Evolutionary conservation across 2,329 filamentous ascomycete species (phyloP).

Genomic region (Trichophyton rubrum): DNA sequence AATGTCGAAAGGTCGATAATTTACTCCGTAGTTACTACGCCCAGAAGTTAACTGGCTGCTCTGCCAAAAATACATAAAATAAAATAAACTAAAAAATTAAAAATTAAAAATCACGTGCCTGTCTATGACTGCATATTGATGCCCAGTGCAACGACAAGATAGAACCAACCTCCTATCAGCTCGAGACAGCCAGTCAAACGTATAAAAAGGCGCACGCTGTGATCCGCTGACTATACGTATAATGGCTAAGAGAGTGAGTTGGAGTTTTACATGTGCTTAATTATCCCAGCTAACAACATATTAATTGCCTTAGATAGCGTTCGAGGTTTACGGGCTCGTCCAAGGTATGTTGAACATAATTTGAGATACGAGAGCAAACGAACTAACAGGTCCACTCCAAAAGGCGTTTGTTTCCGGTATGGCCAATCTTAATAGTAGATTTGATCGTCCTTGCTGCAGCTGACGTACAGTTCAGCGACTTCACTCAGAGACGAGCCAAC

Average conservation of each 20-base stretch:
- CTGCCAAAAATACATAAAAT: too few species aligned
- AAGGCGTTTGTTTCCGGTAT: slow-evolving; percentile 40
- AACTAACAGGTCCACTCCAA: neutral
- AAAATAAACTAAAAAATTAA: too few species aligned
- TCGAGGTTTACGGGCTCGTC: slow-evolving; percentile 51
- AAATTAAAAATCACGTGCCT: too few species aligned
- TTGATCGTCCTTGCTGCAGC: neutral
- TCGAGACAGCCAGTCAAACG: too few species aligned
- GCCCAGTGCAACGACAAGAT: too few species aligned
- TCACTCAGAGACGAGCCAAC: slow-evolving; percentile 33
- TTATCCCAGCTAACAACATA: neutral
- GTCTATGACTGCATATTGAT: too few species aligned
- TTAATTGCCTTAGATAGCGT: slow-evolving; percentile 23
- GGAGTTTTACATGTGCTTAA: neutral
- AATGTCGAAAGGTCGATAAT: too few species aligned
- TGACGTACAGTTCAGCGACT: slow-evolving; percentile 21
- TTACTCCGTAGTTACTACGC: too few species aligned
- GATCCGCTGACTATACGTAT: neutral
- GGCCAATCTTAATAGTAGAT: neutral
- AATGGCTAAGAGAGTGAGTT: neutral
- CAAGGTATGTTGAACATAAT: slow-evolving; percentile 43
- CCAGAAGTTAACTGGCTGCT: too few species aligned
- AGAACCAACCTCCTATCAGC: too few species aligned
- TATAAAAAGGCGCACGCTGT: too few species aligned
- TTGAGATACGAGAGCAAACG: neutral